Percentiles rank a stretch among this genome's conserved stretches.
These are phyloP conservation scores for Chaetomiaceae sp. DNA, from an alignment of 2,329 filamentous ascomycete genomes.

Conservation along the genomic window DNA sequence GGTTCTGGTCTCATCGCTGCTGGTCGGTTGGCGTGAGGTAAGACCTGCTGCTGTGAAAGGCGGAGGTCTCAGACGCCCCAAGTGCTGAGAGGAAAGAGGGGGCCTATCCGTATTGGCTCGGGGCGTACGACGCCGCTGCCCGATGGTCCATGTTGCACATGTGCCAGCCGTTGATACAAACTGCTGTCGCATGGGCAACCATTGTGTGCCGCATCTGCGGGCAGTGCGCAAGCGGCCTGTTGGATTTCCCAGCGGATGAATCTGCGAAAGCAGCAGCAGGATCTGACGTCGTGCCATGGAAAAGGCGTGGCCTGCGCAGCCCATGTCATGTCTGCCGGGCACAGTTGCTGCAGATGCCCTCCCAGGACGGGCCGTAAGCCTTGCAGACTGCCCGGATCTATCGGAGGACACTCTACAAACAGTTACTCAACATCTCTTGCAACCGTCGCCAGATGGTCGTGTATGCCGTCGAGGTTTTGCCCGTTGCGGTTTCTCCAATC, in stretches of 20 bases:
- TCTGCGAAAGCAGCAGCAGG: constrained; percentile 9
- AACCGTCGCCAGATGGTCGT: too few species aligned
- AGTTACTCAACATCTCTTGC: too few species aligned
- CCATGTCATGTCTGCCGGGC: neutral
- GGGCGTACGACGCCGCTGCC: neutral
- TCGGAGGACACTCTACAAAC: too few species aligned
- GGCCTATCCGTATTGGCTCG: neutral
- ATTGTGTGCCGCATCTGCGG: neutral
- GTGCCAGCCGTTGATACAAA: neutral
- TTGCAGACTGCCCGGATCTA: too few species aligned
- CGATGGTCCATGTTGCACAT: neutral
- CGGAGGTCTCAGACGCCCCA: neutral
- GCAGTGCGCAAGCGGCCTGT: too few species aligned
- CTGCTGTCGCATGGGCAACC: neutral
- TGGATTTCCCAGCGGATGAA: neutral
- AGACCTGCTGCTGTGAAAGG: neutral
- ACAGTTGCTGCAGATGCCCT: too few species aligned
- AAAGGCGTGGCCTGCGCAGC: neutral
- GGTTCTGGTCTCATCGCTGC: too few species aligned
- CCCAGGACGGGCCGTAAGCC: too few species aligned
- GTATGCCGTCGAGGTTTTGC: too few species aligned
- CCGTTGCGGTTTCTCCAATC: too few species aligned
- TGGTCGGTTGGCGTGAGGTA: neutral
- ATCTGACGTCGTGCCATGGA: constrained; percentile 9
- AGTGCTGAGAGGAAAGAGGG: neutral